Base-by-base conservation (phyloP, 2,329 filamentous ascomycete species). In the Colletotrichum trifolii region DNA sequence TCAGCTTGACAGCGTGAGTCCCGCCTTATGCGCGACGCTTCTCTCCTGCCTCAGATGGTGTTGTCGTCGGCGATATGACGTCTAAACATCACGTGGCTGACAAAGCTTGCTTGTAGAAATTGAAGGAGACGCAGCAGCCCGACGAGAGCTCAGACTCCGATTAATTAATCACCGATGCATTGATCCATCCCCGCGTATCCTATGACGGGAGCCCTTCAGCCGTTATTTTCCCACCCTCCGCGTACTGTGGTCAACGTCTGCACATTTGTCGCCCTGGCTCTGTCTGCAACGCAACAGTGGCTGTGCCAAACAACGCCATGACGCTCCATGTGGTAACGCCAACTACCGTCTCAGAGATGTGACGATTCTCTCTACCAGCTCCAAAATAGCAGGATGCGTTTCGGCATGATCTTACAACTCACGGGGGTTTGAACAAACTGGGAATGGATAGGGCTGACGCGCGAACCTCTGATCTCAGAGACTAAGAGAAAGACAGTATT, bases 1-100 rank as follows among this genome's bases (percentile, higher is more conserved):
- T 59, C 86, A 85, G 71, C 82, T 95, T 10, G 90, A 93, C 65
- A 85, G 89, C 55, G 91, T 92, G 74, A 67, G 83, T 73, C 34
- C 11, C 60, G 56, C 10, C 54, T 10, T 12, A 39, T 60, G 57
- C n/a, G n/a, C 45, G 34, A 54, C 54, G 15, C 13, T 45, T 34
- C 47, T 34, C 35, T 34, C 57, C 13, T n/a, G 39, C 34, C 39
- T 47, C 59, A 42, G 33, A 38, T 43, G 55, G 55, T 47, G 43
- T 25, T 15, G 10, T 36, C 8, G 38, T 34, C 4, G 34, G n/a
- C n/a, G 3, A 12, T 56, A n/a, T 25, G 25, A 25, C 25, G 17
- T 58, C 43, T 46, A 43, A 10, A 43, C 46, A 42, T 35, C 6
- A 2, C 15, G 40, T 8, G 49, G 17, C 58, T 50, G 13, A 35